Evolutionary conservation across 768 basidiomycete genomes (phyloP).

Genomic region (Phaeotremella fagi): DNA sequence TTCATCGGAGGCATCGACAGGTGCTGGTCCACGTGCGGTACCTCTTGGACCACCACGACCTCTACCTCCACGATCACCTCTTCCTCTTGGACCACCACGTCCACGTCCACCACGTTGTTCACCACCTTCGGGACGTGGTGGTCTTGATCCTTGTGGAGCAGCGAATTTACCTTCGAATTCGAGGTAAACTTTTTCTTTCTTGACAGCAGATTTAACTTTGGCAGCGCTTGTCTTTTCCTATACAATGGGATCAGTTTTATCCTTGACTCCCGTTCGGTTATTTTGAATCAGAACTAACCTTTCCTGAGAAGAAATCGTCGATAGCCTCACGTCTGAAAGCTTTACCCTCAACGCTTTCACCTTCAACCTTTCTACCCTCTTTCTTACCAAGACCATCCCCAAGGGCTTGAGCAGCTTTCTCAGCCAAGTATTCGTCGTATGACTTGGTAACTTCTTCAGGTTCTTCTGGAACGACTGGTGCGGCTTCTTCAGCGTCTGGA

Average conservation of each 20-base stretch:
- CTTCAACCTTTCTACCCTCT: constrained; percentile 61
- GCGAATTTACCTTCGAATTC: constrained; percentile 89
- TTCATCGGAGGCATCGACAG: constrained; percentile 73
- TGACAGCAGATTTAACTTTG: constrained; percentile 38
- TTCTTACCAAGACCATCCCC: constrained; percentile 62
- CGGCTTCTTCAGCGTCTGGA: constrained; percentile 54
- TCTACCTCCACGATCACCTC: constrained; percentile 52
- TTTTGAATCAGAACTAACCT: constrained; percentile 57
- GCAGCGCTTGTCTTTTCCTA: constrained; percentile 39
- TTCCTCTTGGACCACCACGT: constrained; percentile 30
- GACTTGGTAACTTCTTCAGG: constrained; percentile 67
- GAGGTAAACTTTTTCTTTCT: constrained; percentile 71
- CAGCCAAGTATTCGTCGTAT: constrained; percentile 84
- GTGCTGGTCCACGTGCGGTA: constrained; percentile 44
- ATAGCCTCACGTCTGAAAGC: constrained; percentile 68
- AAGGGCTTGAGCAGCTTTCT: constrained; percentile 53
- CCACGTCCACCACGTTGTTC: constrained; percentile 47
- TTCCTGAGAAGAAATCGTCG: constrained; percentile 76
- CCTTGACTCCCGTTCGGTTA: neutral
- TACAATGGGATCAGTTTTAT: neutral
- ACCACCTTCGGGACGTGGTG: constrained; percentile 51
- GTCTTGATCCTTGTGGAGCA: constrained; percentile 56
- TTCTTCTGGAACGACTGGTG: constrained; percentile 36
- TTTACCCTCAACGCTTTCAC: constrained; percentile 65
- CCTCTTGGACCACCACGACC: constrained; percentile 54